Percentiles rank a stretch among this genome's conserved stretches.
phyloP scores from a whole-genome alignment of 2,329 filamentous ascomycete genomes.

The Xylogone sp. region DNA sequence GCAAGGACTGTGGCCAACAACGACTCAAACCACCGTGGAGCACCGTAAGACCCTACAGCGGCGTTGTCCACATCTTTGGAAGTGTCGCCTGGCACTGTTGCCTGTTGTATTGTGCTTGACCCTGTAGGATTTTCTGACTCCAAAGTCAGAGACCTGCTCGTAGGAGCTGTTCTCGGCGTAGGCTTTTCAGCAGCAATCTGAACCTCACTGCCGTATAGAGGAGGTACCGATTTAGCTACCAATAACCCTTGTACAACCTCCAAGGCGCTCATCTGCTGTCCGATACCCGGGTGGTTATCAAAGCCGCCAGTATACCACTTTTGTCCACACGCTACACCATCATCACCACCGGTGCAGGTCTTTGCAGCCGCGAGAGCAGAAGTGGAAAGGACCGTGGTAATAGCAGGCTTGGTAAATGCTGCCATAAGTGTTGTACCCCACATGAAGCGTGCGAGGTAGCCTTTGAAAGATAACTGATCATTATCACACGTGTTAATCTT shows the following conservation, averaged over 20 bases:
- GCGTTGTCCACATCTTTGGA: too few species aligned
- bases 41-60: too few species aligned
- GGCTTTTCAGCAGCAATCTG: constrained; percentile 6
- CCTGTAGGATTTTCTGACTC: not conserved
- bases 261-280: constrained; percentile 62
- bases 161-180: not conserved
- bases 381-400: constrained; percentile 45
- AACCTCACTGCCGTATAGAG: constrained; percentile 24
- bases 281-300: constrained; percentile 52
- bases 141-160: not conserved
- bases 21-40: too few species aligned
- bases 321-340: constrained; percentile 53
- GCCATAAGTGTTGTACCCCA: constrained; percentile 54
- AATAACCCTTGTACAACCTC: constrained; percentile 60
- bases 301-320: constrained; percentile 58
- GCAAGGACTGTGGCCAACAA: too few species aligned
- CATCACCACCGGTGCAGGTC: constrained; percentile 52
- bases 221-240: constrained; percentile 36
- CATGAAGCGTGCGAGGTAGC: constrained; percentile 62
- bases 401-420: constrained; percentile 45
- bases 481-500: constrained; percentile 49
- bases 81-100: too few species aligned
- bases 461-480: constrained; percentile 68
- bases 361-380: constrained; percentile 53
- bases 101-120: too few species aligned